phyloP scores from a whole-genome alignment of 805 yeast species.

The Clavispora vitiphila region DNA sequence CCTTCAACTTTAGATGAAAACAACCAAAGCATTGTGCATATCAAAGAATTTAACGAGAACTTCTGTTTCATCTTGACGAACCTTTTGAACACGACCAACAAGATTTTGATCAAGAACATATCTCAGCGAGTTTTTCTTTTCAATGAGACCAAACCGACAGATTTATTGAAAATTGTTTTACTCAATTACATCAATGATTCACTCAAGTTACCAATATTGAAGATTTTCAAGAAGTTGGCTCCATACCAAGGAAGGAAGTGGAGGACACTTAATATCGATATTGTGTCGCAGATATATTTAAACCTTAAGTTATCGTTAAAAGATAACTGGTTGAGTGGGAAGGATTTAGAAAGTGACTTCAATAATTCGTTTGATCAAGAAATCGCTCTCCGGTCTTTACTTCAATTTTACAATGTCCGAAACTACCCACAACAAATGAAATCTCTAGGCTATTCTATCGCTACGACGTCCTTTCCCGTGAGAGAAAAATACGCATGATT shows the following conservation, averaged over 20 bases:
- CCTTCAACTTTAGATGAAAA: conserved; percentile 22
- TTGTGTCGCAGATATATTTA: conserved; percentile 80
- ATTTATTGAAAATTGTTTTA: conserved; percentile 51
- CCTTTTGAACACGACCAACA: conserved; percentile 51
- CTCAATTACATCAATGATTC: conserved; percentile 54
- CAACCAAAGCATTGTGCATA: conserved; percentile 23
- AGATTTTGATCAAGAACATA: conserved; percentile 53
- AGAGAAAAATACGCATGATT: neutral
- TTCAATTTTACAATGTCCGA: conserved; percentile 69
- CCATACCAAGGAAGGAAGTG: conserved; percentile 94
- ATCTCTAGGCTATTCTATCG: conserved; percentile 45
- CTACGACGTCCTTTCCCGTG: neutral
- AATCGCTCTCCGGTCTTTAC: conserved; percentile 69
- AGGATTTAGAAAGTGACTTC: conserved; percentile 69
- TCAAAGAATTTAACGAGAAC: conserved; percentile 30
- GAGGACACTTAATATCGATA: conserved; percentile 90
- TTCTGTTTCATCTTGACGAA: conserved; percentile 47
- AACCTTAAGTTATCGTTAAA: conserved; percentile 65
- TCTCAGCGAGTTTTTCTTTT: conserved; percentile 68
- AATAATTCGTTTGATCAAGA: conserved; percentile 82
- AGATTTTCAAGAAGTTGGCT: conserved; percentile 69
- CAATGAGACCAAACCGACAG: conserved; percentile 60
- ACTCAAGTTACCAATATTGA: conserved; percentile 65
- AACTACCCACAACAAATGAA: conserved; percentile 51
- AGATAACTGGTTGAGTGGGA: conserved; percentile 86